Percentiles rank a stretch among this genome's conserved stretches.
phyloP scores from a whole-genome alignment of 768 basidiomycete species.

The Serpula lacrymans region DNA sequence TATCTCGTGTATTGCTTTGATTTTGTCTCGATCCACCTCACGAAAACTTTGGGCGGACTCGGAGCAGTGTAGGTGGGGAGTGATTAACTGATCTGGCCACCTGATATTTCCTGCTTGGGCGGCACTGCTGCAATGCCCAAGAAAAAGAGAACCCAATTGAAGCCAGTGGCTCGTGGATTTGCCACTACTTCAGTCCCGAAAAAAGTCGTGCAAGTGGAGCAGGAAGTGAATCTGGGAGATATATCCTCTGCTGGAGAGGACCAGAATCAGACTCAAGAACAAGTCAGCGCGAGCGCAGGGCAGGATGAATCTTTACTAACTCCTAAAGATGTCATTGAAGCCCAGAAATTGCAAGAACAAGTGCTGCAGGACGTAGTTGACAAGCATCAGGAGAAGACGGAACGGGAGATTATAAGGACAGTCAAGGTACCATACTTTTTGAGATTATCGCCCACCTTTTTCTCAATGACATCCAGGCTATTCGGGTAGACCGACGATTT shows the following conservation, averaged over 20 bases:
- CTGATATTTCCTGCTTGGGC: no score
- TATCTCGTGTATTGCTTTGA: no score
- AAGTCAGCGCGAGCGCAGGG: conserved; percentile 5
- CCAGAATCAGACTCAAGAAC: conserved; percentile 11
- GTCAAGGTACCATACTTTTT: conserved; percentile 53
- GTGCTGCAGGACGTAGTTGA: conserved; percentile 74
- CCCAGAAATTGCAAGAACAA: conserved; percentile 46
- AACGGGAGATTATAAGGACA: conserved; percentile 74
- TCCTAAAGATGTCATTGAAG: conserved; percentile 27
- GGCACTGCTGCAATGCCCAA: conserved; percentile 66
- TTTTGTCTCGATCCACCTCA: no score
- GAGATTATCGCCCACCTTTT: not conserved
- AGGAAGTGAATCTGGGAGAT: conserved; percentile 14
- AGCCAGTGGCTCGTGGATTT: conserved; percentile 72
- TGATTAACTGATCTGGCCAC: no score
- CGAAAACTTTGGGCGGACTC: no score
- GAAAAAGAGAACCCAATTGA: conserved; percentile 82
- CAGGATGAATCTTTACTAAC: not conserved
- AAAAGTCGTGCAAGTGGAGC: conserved; percentile 44
- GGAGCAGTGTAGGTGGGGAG: no score
- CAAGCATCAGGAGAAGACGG: conserved; percentile 80
- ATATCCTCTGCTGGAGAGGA: conserved; percentile 21
- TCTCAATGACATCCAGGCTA: conserved; percentile 43
- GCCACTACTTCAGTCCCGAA: conserved; percentile 82
- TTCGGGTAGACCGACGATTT: conserved; percentile 79